Evolutionary conservation across 495 filamentous ascomycete genomes (phyloP), one percentile per base, ranked within the genome.

Genomic region (Oleoguttula mirabilis): DNA sequence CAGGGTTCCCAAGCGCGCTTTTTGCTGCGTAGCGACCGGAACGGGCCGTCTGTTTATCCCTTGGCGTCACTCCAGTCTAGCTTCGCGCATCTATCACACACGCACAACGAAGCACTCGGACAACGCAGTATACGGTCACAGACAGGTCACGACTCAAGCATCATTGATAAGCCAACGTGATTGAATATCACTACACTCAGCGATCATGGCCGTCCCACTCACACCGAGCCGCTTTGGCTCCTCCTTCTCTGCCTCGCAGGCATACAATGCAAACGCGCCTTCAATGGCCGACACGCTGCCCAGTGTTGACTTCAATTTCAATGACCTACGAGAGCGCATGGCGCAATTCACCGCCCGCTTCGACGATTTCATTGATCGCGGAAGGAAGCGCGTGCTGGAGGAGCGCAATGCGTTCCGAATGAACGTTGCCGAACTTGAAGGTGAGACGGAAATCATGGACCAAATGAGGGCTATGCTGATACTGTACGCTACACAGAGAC

Each of bases 271-370:
- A 19, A 64, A 70, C 43, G 69, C 66, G 32, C 71, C 72, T 5
- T 75, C 75, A 44, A 77, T 80, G 70, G 84, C 84, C 25, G 84
- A 90, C 60, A 76, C 77, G 10, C 75, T 95, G 7, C 90, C 90
- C 27, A 84, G 68, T 59, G 82, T 94, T 62, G 86, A 90, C 63
- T 95, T 96, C 61, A 86, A 85, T 43, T 96, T 96, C 63, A 88
- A 96, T 45, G 87, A 94, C 47, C 67, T 98, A 46, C 88, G 88
- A 61, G 84, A 85, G 50, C 79, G 85, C 63, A 96, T 98, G 88
- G 76, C 82, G 21, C 80, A 81, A 38, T 98, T 98, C 60, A 96
- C 85, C 0, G 75, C 76, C 8, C 81, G 74, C 43, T 98, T 98
- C 51, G 90, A 96, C 56, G 78, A 78, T 5, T 95, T 95, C 56